A percentile compares a stretch with the other conserved stretches of the same genome.
Conservation (phyloP, 2,329 filamentous ascomycete species). For the Cladophialophora carrionii region DNA sequence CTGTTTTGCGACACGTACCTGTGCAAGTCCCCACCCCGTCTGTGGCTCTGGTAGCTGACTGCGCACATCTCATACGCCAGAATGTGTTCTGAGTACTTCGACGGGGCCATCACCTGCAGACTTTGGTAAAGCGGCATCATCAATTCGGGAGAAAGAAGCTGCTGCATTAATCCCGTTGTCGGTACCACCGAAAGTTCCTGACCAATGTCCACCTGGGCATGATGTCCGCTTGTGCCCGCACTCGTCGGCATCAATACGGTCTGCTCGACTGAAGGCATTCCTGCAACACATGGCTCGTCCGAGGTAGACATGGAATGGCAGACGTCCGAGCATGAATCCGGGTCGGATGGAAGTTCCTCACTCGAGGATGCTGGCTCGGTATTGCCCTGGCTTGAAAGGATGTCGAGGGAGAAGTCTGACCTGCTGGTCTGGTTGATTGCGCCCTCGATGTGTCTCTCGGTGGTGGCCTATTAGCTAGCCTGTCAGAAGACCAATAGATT, state of each 20-base stretch:
- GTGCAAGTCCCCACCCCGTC: constrained; percentile 6
- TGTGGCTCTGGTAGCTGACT: constrained; percentile 15
- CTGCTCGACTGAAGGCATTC: neutral
- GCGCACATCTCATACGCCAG: constrained; percentile 28
- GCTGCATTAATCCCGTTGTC: neutral
- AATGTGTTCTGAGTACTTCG: constrained; percentile 28
- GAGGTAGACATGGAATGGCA: neutral
- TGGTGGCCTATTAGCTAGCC: neutral
- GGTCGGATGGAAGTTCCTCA: neutral
- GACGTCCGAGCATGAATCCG: neutral
- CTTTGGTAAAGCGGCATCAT: constrained; percentile 11
- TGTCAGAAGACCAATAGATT: neutral
- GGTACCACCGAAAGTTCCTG: neutral
- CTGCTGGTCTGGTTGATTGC: neutral
- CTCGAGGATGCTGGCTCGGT: neutral
- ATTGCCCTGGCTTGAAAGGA: neutral
- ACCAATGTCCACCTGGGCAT: neutral
- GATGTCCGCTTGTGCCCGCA: neutral
- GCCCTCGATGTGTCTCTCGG: neutral
- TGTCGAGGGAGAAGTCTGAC: neutral
- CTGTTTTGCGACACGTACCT: constrained; percentile 25
- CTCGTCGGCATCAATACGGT: neutral
- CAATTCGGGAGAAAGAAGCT: neutral
- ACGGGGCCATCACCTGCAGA: constrained; percentile 17
- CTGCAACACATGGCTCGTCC: neutral